Base-by-base conservation (phyloP, 225 moss, liverwort and hornwort species). In the Bryoerythrophyllum caledonicum region DNA sequence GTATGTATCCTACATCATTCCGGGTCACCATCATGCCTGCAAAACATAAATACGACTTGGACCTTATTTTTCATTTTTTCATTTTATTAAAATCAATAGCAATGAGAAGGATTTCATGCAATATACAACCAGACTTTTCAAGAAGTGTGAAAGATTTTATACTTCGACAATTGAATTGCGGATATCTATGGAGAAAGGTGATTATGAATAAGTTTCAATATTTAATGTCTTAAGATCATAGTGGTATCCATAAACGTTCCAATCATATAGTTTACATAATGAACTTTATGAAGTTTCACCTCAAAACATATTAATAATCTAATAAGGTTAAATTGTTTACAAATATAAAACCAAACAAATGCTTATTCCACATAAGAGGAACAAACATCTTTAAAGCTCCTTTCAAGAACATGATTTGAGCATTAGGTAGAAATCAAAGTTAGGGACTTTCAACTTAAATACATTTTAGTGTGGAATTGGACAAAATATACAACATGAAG, bases 141-240 rank as follows among this genome's bases (percentile, higher is more conserved):
- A 20, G 7, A 26, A 12, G 1, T 27, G 0, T 4, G 2, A 27
- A 25, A 12, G 8, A 13, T 19, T 43, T 26, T 12, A 28, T 13
- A 1, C 43, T 28, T 3, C 20, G 10, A 17, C 37, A 32, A 3
- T 32, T 3, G 21, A 7, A n/a, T n/a, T 13, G 4, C 7, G 9
- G 10, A 11, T 24, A 1, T 9, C 55, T 5, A 11, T 41, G 12
- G 7, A 1, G 0, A 30, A 15, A 16, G 5, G 17, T 72, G 13
- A n/a, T 0, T 28, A 25, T 27, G 7, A 10, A 27, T 6, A 0
- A 58, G 11, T 4, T 41, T 20, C 20, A 28, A n/a, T 38, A 13
- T n/a, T 14, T n/a, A 1, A 2, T 1, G 20, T 12, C 0, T 1
- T 26, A 11, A 1, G 0, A 16, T 8, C 5, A 2, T 11, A 9